Evolutionary conservation across 306 rosid genomes (phyloP), one percentile per base, ranked within the genome.

Genomic region (Ormosia semicastrata): DNA sequence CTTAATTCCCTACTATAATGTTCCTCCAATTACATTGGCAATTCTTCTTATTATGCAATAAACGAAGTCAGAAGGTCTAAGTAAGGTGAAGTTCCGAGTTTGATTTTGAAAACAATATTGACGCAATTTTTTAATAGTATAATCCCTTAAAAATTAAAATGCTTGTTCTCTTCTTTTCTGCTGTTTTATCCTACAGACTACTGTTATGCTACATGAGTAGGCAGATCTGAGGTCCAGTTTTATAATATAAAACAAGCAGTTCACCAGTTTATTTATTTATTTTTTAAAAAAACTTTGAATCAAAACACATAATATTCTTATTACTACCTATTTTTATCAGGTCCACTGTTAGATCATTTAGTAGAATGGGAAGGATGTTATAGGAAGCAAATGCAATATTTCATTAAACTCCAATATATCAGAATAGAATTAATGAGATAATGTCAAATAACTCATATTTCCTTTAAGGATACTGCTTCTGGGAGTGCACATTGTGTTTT

Each of bases 401-500:
- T 3, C n/a, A 13, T 30, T 54, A 6, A 39, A 30, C n/a, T 74
- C 37, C 44, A 58, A 4, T 3, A 6, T 4, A 4, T 6, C 10
- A 47, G 33, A 18, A 40, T 68, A 15, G 17, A 67, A 37, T 6
- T 11, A 66, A 34, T 36, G 66, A 32, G 43, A 47, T 39, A 30
- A 64, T 15, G 32, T 17, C 47, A 4, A 14, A 56, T 24, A 29
- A 15, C 64, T 52, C 29, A 3, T 0, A 47, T 64, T 49, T 24
- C 10, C 33, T 75, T 75, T 74, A 81, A 89, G 98, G 98, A 91
- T 87, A 89, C 90, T 59, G 97, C 80, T 57, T 68, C 82, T 74
- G 94, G 94, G 75, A 91, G 88, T 79, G 94, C 91, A 66, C 93
- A 91, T 71, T 91, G 97, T 84, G 87, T 80, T 59, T 86, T 93